phyloP scores from a whole-genome alignment of 2,329 filamentous ascomycete genomes.

The Cladosporium sp. region DNA sequence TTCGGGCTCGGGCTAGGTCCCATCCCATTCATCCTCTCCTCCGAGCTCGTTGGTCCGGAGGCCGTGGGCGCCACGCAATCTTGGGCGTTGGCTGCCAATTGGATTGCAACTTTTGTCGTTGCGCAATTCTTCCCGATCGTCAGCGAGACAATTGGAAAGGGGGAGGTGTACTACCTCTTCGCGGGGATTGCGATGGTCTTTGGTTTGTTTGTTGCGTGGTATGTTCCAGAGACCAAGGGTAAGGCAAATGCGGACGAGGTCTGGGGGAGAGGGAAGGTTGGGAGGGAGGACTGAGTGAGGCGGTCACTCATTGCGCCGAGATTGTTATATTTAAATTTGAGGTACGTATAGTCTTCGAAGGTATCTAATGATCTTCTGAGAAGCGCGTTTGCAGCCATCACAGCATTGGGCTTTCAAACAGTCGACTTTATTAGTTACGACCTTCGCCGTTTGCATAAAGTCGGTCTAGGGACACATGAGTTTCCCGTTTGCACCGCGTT shows the following conservation, averaged over 20 bases:
- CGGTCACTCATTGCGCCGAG: too few relatives aligned
- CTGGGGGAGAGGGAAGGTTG: constrained; percentile 57
- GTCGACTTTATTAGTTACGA: too few relatives aligned
- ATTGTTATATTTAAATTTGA: too few relatives aligned
- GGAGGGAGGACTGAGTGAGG: constrained; percentile 3
- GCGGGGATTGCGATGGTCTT: constrained; percentile 66
- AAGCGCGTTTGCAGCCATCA: too few relatives aligned
- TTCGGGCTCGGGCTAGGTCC: constrained; percentile 90
- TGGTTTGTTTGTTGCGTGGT: constrained; percentile 65
- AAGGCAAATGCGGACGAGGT: constrained; percentile 82
- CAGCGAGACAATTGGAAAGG: constrained; percentile 72
- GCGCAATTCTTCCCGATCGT: constrained; percentile 92
- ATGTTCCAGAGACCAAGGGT: constrained; percentile 83
- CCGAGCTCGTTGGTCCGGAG: constrained; percentile 83
- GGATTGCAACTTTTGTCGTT: constrained; percentile 84
- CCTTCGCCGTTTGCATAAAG: too few relatives aligned
- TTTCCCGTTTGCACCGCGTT: too few relatives aligned
- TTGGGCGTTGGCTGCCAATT: constrained; percentile 82
- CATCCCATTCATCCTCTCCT: constrained; percentile 89
- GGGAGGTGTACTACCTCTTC: constrained; percentile 92
- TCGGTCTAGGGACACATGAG: too few relatives aligned
- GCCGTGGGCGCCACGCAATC: constrained; percentile 89
- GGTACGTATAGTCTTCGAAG: too few relatives aligned
- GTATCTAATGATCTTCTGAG: too few relatives aligned
- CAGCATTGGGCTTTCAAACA: too few relatives aligned